Percentiles rank a stretch among this genome's conserved stretches.
Conservation (phyloP, 2,329 filamentous ascomycete species). For the Colletotrichum abscissum region DNA sequence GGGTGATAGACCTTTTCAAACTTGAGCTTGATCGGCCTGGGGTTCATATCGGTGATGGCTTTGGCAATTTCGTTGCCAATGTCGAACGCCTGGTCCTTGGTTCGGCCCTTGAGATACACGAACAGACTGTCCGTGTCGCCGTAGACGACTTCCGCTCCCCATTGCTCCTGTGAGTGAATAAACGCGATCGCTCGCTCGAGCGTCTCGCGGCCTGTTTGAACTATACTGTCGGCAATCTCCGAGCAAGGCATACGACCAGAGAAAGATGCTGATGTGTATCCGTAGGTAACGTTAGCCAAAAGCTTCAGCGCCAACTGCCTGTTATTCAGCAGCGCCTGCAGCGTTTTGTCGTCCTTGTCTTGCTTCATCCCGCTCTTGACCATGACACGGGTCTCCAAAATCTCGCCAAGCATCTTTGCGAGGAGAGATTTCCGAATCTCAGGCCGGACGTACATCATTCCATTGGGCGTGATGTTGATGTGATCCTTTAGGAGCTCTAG, state of each 20-base stretch:
- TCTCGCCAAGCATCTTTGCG: constrained; percentile 96
- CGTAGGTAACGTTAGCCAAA: constrained; percentile 98
- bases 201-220: constrained; percentile 94
- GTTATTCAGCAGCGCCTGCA: constrained; percentile 92
- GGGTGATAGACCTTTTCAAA: constrained; percentile 99
- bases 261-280: constrained; percentile 96
- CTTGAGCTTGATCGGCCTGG: constrained; percentile 92
- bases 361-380: constrained; percentile 97
- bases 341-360: constrained; percentile 85
- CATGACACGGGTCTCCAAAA: constrained; percentile 96
- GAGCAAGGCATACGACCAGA: constrained; percentile 98
- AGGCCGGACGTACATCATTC: constrained; percentile 92
- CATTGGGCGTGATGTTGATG: constrained; percentile 94
- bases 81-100: constrained; percentile 87
- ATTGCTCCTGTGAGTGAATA: constrained; percentile 87
- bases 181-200: constrained; percentile 92
- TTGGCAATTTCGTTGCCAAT: constrained; percentile 94
- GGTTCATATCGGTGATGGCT: constrained; percentile 89
- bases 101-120: constrained; percentile 87
- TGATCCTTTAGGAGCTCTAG: constrained; percentile 83
- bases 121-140: constrained; percentile 98
- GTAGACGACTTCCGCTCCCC: constrained; percentile 97
- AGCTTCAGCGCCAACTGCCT: constrained; percentile 93
- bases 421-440: constrained; percentile 89
- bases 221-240: constrained; percentile 97